Evolutionary conservation across 2,329 filamentous ascomycete genomes (phyloP), one percentile per base, ranked within the genome.

Genomic region (Diaporthe eres): DNA sequence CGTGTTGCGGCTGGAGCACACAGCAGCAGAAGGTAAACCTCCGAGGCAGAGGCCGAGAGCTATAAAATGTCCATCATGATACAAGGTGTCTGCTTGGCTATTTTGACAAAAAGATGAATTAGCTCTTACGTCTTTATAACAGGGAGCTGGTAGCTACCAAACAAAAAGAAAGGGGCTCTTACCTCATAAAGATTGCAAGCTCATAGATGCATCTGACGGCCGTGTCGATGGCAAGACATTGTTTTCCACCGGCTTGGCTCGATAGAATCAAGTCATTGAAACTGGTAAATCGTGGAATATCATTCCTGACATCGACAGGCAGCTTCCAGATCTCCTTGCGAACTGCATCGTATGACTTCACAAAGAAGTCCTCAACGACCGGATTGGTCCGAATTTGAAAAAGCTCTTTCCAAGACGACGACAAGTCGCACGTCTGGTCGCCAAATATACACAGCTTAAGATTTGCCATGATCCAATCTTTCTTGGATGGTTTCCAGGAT

Each of bases 361-460:
- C 51, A 13, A 71, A 55, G 51, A 71, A 71, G 49, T 42, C 39
- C 34, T 71, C 68, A 7, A 77, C 76, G 44, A 79, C 76, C 25
- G 78, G 78, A n/a, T 77, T 44, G 37, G 5, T 77, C 74, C 44
- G 72, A 25, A 28, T 25, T 42, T 44, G 44, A 22, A 76, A 31
- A 34, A 79, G 60, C 12, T 76, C 74, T 31, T 77, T 78, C 4
- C 77, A 44, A 47, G 72, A 42, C 31, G 75, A 65, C 42, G 76
- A 37, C 9, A 74, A 63, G 53, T 79, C 76, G 71, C 67, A 77
- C 22, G 78, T 79, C 75, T 79, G 79, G 72, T 79, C 79, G 57
- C 78, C 78, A 47, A 80, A 79, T 49, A 80, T 74, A 68, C 57
- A 76, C 31, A 78, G n/a, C 72, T 71, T 78, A 44, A 75, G 28